A percentile compares a stretch with the other conserved stretches of the same genome.
These are phyloP conservation scores for Chrysophaeum taylorii DNA, from an alignment of 352 stramenopile species.

Conservation along the genomic window DNA sequence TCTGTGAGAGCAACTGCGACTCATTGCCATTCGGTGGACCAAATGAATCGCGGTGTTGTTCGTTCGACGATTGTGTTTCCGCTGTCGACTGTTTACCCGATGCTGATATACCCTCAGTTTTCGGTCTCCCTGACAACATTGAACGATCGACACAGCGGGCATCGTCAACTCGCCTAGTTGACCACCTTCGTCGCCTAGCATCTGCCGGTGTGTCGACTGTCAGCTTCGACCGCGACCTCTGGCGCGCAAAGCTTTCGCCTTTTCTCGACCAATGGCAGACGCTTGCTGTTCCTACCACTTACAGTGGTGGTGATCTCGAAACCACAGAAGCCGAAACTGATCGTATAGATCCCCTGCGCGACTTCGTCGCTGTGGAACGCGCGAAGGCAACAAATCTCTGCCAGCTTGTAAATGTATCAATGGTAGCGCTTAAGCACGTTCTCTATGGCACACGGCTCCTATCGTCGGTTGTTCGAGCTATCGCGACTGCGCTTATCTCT, in stretches of 20 bases:
- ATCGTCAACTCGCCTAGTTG: slow-evolving; percentile 61
- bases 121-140: slow-evolving; percentile 83
- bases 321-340: background rate
- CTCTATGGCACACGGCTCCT: slow-evolving; percentile 75
- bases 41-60: too few relatives aligned
- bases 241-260: slow-evolving; percentile 67
- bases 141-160: slow-evolving; percentile 80
- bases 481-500: slow-evolving; percentile 55
- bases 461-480: slow-evolving; percentile 66
- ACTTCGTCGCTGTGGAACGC: slow-evolving; percentile 78
- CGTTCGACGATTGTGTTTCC: slow-evolving; percentile 14
- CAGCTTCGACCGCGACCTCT: slow-evolving; percentile 79
- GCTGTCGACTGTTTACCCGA: slow-evolving; percentile 25
- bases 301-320: slow-evolving; percentile 40
- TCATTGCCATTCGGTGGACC: too few relatives aligned
- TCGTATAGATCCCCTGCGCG: slow-evolving; percentile 52
- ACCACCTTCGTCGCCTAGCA: slow-evolving; percentile 66
- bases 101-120: slow-evolving; percentile 55
- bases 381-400: slow-evolving; percentile 59
- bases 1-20: too few relatives aligned
- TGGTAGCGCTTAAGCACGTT: slow-evolving; percentile 64
- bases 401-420: slow-evolving; percentile 52
- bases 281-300: slow-evolving; percentile 24
- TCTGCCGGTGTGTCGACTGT: slow-evolving; percentile 46
- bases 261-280: slow-evolving; percentile 67